Evolutionary conservation across 768 basidiomycete genomes (phyloP), one percentile per base, ranked within the genome.

Genomic region (Amanita molliuscula): DNA sequence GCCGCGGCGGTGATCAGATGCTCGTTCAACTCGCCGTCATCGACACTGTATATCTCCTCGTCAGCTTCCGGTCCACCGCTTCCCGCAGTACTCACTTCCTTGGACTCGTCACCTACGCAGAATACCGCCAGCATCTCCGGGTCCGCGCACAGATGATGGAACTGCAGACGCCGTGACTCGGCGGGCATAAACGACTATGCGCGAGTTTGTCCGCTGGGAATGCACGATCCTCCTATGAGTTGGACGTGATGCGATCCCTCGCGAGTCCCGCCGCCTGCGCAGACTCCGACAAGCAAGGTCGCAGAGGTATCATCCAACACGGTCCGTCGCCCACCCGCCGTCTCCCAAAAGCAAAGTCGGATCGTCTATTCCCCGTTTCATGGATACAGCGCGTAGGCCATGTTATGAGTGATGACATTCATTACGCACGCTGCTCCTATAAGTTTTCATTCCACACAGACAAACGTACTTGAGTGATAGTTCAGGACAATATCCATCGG

Each of bases 351-450:
- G 13, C 6, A 40, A 48, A 48, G 20, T 48, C 47, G 11, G 47
- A 48, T 36, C 38, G 35, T 23, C 2, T 18, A 25, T 36, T 25
- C 38, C 21, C 18, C n/a, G 15, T 15, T 26, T 48, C 36, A 25
- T 1, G 73, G 75, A 53, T 66, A 74, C 4, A 72, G 53, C 0
- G 66, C 60, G 44, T 70, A 72, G 2, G 74, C 75, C 0, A 58
- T 57, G 11, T 66, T 56, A 51, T 60, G 63, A 1, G 67, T 60
- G 49, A 76, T 72, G 1, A 74, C 53, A 48, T 75, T 76, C 65
- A 72, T 69, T 2, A 73, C 72, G 38, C 65, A 65, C 1, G 71
- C 72, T 70, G 37, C 36, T n/a, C n/a, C n/a, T 6, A n/a, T 41
- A 23, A 34, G 38, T 33, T 23, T 15, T 16, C 4, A 15, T 11